Conservation (phyloP, 2,329 filamentous ascomycete species). For the Clarireedia hainanense region DNA sequence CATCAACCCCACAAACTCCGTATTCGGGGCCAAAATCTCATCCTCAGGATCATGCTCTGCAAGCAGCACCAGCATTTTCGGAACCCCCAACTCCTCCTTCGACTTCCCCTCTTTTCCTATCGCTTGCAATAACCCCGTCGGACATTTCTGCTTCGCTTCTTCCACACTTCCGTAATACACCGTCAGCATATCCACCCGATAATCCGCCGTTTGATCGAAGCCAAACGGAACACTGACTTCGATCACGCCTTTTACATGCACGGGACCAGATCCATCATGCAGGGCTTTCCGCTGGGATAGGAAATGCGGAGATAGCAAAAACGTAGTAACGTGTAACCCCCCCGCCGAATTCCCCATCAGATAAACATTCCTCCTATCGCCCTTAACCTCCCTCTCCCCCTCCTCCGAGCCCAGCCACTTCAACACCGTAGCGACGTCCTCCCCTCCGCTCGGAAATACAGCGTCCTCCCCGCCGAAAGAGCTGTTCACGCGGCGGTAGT, state of each 20-base stretch:
- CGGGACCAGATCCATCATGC: neutral
- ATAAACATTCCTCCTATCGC: constrained; percentile 19
- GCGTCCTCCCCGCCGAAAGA: constrained; percentile 22
- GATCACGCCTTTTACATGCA: constrained; percentile 20
- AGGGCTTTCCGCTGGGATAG: constrained; percentile 16
- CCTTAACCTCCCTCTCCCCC: constrained; percentile 17
- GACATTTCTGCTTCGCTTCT: constrained; percentile 10
- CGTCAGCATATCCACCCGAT: constrained; percentile 11
- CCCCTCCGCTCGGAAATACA: constrained; percentile 23
- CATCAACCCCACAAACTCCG: constrained; percentile 23
- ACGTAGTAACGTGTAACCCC: constrained; percentile 26
- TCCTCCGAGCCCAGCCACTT: constrained; percentile 10
- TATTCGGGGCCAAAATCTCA: constrained; percentile 22
- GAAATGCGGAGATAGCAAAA: constrained; percentile 20
- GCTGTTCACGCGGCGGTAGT: constrained; percentile 25
- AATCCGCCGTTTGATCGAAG: constrained; percentile 12
- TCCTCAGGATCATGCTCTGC: constrained; percentile 26
- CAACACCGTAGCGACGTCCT: constrained; percentile 21
- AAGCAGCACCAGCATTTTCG: constrained; percentile 17
- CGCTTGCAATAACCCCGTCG: constrained; percentile 19
- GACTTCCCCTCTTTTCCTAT: constrained; percentile 14
- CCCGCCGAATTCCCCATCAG: constrained; percentile 28
- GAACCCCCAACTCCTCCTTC: constrained; percentile 18
- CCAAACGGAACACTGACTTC: constrained; percentile 20
- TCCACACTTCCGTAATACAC: constrained; percentile 19